phyloP scores from a whole-genome alignment of 1,284 basidiomycete species.

The Singerocomus rubriflavus region DNA sequence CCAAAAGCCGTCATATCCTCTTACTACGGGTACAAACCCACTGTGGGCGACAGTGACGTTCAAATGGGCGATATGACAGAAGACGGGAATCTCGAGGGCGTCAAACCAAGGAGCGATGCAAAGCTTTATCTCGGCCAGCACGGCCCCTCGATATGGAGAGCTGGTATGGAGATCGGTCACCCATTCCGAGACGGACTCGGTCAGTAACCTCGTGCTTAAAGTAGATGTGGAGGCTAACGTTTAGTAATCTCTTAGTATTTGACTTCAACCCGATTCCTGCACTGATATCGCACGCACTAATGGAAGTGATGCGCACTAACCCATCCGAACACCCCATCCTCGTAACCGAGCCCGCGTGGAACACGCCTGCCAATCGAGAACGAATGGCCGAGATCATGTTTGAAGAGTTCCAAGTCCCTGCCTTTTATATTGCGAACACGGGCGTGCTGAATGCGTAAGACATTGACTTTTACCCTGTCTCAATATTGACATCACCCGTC shows the following conservation, averaged over 20 bases:
- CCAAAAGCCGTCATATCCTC: constrained; percentile 93
- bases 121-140: constrained; percentile 87
- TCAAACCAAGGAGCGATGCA: constrained; percentile 41
- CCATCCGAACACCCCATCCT: constrained; percentile 87
- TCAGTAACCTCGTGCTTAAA: constrained; percentile 40
- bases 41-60: constrained; percentile 47
- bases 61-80: constrained; percentile 49
- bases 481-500: constrained; percentile 10
- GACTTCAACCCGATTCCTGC: constrained; percentile 77
- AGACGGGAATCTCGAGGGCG: constrained; percentile 33
- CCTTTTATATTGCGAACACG: constrained; percentile 96
- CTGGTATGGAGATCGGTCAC: constrained; percentile 83
- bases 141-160: constrained; percentile 90
- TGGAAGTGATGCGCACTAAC: constrained; percentile 70
- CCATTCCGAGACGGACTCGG: constrained; percentile 86
- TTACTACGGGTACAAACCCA: constrained; percentile 75
- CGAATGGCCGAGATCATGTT: constrained; percentile 96
- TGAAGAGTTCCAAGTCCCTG: constrained; percentile 92
- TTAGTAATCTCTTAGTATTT: constrained; percentile 49
- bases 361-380: constrained; percentile 85
- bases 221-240: constrained; percentile 8
- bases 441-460: constrained; percentile 93
- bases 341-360: constrained; percentile 96
- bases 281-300: constrained; percentile 74
- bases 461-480: not conserved